These are phyloP conservation scores for Neolentinus lepideus DNA, from an alignment of 1,284 basidiomycete genomes.

Conservation along the genomic window DNA sequence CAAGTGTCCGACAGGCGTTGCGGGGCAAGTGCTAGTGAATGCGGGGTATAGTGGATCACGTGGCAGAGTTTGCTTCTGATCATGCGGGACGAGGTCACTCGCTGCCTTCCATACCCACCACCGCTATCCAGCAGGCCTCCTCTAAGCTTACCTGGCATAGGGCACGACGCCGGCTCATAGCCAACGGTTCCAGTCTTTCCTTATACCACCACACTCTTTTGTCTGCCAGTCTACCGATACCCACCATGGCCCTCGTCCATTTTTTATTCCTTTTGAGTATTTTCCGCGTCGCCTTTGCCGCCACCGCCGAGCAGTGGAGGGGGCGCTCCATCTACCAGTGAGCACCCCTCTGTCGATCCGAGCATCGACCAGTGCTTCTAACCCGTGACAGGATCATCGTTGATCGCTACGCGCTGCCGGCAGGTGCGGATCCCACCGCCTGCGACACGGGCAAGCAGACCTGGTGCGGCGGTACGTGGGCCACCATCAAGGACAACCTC, in stretches of 20 bases:
- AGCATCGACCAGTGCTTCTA: slow-evolving; percentile 7
- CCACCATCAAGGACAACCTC: slow-evolving; percentile 65
- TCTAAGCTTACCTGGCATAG: background rate
- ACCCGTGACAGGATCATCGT: slow-evolving; percentile 45
- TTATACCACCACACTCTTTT: background rate
- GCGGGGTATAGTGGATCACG: background rate
- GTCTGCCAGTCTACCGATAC: background rate
- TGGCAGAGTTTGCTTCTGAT: background rate
- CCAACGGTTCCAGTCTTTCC: background rate
- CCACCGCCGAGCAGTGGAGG: slow-evolving; percentile 20
- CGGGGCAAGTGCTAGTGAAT: background rate
- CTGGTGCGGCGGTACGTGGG: slow-evolving; percentile 79
- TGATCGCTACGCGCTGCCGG: slow-evolving; percentile 57
- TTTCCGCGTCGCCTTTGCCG: slow-evolving; percentile 13
- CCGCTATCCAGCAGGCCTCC: background rate
- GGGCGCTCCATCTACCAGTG: slow-evolving; percentile 24
- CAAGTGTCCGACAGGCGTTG: background rate
- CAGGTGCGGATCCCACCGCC: slow-evolving; percentile 32
- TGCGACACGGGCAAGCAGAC: slow-evolving; percentile 42
- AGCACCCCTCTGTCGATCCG: background rate
- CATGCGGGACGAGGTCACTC: background rate
- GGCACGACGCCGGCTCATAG: background rate
- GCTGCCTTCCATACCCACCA: background rate
- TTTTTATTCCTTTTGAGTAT: slow-evolving; percentile 1
- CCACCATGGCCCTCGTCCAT: background rate